phyloP scores from a whole-genome alignment of 495 filamentous ascomycete genomes.

The Trichoderma erinaceum region DNA sequence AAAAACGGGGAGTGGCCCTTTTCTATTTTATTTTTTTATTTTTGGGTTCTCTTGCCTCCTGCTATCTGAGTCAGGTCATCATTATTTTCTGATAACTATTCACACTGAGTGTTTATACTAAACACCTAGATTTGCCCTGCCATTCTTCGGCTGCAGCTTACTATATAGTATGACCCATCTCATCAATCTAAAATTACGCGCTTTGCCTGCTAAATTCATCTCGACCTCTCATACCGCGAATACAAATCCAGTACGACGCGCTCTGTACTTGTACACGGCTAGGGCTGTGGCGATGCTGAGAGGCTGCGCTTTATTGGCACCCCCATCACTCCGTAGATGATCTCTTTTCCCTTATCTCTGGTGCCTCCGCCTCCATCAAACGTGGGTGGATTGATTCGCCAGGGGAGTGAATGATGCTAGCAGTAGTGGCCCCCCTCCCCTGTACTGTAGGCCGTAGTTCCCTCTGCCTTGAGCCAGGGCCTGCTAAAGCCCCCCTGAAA shows the following conservation, averaged over 20 bases:
- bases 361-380: conserved; percentile 4
- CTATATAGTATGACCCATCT: not conserved
- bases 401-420: not conserved
- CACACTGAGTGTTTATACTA: not conserved
- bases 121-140: not conserved
- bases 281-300: conserved; percentile 12
- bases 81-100: not conserved
- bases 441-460: not conserved
- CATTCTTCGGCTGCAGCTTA: not conserved
- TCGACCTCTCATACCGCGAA: no score
- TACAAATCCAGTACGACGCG: not conserved
- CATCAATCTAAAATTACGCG: no score
- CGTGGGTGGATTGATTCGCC: conserved; percentile 14
- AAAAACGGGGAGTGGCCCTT: not conserved
- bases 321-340: conserved; percentile 1
- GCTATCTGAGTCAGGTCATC: not conserved
- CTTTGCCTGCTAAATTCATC: no score
- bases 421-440: not conserved
- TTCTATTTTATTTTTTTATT: not conserved
- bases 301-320: conserved; percentile 8
- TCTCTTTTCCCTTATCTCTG: conserved; percentile 7
- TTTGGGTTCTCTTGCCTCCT: not conserved
- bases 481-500: not conserved
- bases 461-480: not conserved
- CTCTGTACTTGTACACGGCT: conserved; percentile 9